Percentiles rank a stretch among this genome's conserved stretches.
These are phyloP conservation scores for Alternaria burnsii DNA, from an alignment of 2,329 filamentous ascomycete species.

Conservation along the genomic window DNA sequence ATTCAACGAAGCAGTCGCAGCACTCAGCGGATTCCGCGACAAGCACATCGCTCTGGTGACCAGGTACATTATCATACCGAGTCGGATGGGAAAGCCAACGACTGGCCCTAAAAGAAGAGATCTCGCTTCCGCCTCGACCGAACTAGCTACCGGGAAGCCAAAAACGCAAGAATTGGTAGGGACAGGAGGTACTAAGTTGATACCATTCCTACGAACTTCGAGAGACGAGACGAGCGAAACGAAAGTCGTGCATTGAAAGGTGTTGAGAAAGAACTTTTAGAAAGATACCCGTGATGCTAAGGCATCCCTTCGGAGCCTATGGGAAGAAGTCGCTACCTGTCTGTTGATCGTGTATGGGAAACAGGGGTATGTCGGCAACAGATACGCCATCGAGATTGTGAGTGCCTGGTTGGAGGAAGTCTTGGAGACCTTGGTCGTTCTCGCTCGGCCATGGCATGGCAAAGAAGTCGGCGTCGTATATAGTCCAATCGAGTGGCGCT, in stretches of 20 bases:
- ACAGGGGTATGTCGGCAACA: slow-evolving; percentile 43
- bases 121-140: slow-evolving; percentile 58
- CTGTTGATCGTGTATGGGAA: slow-evolving; percentile 43
- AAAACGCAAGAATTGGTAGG: slow-evolving; percentile 55
- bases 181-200: slow-evolving; percentile 62
- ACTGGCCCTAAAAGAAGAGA: slow-evolving; percentile 44
- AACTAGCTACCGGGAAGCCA: slow-evolving; percentile 42
- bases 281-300: neutral
- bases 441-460: slow-evolving; percentile 42
- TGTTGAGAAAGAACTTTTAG: neutral
- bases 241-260: slow-evolving; percentile 28
- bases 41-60: slow-evolving; percentile 63
- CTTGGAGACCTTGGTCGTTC: slow-evolving; percentile 42
- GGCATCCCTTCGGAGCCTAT: neutral
- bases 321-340: slow-evolving; percentile 20
- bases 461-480: slow-evolving; percentile 45
- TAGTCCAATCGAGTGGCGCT: slow-evolving; percentile 39
- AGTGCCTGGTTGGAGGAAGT: slow-evolving; percentile 43
- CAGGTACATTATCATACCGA: slow-evolving; percentile 61
- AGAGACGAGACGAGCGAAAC: slow-evolving; percentile 60
- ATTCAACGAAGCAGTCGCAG: slow-evolving; percentile 58
- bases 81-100: slow-evolving; percentile 36
- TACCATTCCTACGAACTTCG: slow-evolving; percentile 62
- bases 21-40: slow-evolving; percentile 59
- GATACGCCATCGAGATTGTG: slow-evolving; percentile 40